phyloP scores from a whole-genome alignment of 2,329 filamentous ascomycete genomes.

The Colletotrichum tabaci region DNA sequence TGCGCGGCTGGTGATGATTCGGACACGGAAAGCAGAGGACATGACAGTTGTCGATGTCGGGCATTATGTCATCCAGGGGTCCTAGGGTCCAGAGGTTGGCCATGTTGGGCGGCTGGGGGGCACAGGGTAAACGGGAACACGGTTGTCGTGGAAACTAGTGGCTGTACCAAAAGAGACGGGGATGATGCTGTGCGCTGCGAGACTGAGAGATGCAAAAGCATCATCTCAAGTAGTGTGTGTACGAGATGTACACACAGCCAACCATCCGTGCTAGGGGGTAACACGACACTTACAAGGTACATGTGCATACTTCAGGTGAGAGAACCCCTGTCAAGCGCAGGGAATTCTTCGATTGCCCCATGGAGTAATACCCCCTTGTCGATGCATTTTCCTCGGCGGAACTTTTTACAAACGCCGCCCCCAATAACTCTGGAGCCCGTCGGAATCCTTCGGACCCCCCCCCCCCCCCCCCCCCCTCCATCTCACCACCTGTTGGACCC shows the following conservation, averaged over 20 bases:
- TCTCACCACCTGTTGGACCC: neutral
- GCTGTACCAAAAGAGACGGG: too few species aligned
- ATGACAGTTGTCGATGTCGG: constrained; percentile 13
- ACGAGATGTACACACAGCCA: neutral
- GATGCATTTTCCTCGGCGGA: neutral
- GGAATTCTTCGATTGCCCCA: neutral
- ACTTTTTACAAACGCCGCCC: neutral
- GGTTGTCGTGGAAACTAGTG: neutral
- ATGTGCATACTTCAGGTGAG: neutral
- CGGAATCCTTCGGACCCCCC: neutral
- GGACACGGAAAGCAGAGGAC: constrained; percentile 12
- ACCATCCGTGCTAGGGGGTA: neutral
- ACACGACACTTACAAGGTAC: constrained; percentile 4
- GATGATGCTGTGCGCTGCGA: neutral
- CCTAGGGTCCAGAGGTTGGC: constrained; percentile 9
- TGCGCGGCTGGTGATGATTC: neutral
- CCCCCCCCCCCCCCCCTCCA: too few species aligned
- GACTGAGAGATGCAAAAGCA: neutral
- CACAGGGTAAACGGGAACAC: neutral
- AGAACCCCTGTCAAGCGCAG: neutral
- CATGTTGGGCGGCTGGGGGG: neutral
- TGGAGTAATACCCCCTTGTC: neutral
- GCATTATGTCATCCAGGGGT: constrained; percentile 13
- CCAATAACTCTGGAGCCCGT: neutral
- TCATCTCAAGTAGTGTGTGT: neutral